Base-by-base conservation (phyloP, 2,329 filamentous ascomycete genomes). In the Colletotrichum limetticola region DNA sequence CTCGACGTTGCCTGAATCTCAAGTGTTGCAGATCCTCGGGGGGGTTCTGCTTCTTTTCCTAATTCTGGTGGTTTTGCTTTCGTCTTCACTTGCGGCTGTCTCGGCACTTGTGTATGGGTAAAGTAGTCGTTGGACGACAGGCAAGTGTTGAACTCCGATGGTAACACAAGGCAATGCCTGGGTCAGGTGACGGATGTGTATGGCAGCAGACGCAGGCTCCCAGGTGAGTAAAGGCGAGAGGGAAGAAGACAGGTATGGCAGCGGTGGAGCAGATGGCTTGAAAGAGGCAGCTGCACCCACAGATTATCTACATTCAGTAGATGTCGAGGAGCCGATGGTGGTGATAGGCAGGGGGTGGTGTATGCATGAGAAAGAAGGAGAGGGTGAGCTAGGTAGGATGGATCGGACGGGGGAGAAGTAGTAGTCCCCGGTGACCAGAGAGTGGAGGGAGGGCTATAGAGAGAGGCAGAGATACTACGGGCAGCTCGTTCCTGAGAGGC, bases 261-360 rank as follows among this genome's bases (percentile, higher is more conserved):
- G 46, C 46, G 32, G 57, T 11, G 65, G 37, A 32, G 28, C 22
- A 56, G 35, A 61, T 61, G 12, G n/a, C 14, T 28, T 73, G 66
- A 73, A 73, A 73, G 67, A 61, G 19, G 49, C 53, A 52, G 60
- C 56, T 66, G 61, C 35, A 58, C 28, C 53, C n/a, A 28, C 49
- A 60, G 67, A 62, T 65, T 71, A 73, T 71, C 71, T 73, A 60
- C 71, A 66, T 71, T 73, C 67, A 70, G 60, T 52, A 65, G 46
- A 61, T 70, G 46, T 32, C 28, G 56, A 61, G 61, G 22, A 37
- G 49, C 55, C 53, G 30, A 28, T 22, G 52, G 24, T 28, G 24
- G 32, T 37, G 42, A 37, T 70, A 32, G 28, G 42, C 57, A 26
- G 28, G 56, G 55, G 66, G 56, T 57, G 60, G 66, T 42, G 66